Percentiles rank a stretch among this genome's conserved stretches.
These are phyloP conservation scores for Rhododendron simsii DNA, from an alignment of 148 eudicot species.

Conservation along the genomic window DNA sequence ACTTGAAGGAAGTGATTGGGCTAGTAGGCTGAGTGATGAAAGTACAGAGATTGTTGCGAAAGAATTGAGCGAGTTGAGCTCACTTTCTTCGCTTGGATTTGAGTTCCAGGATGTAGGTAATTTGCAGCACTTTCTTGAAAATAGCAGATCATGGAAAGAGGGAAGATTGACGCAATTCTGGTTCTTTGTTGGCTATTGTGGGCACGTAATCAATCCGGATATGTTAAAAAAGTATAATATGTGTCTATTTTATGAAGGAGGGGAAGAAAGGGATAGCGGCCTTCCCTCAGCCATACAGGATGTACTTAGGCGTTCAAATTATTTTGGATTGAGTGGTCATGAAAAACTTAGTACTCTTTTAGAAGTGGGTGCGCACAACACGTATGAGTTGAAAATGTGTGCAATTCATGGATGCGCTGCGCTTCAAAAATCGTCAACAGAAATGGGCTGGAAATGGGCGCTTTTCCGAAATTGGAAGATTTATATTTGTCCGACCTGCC, in stretches of 20 bases:
- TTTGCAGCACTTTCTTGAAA: background rate
- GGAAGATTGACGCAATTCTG: background rate
- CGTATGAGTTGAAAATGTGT: background rate
- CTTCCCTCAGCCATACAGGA: background rate
- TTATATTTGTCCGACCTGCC: rapidly evolving
- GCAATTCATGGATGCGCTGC: background rate
- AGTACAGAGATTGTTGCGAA: background rate
- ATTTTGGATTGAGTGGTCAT: background rate
- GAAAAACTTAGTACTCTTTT: background rate
- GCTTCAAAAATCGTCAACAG: background rate
- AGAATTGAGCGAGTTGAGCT: background rate
- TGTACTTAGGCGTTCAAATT: background rate
- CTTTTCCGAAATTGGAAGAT: background rate
- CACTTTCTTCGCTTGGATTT: background rate
- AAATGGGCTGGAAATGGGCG: background rate
- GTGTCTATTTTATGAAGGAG: background rate
- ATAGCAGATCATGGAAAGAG: background rate
- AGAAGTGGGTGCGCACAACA: background rate
- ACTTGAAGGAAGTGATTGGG: no score
- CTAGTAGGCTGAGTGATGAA: background rate
- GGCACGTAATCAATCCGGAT: no score
- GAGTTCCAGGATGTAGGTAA: background rate
- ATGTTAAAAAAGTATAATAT: no score
- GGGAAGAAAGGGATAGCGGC: background rate
- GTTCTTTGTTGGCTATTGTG: background rate